A percentile compares a stretch with the other conserved stretches of the same genome.
phyloP scores from a whole-genome alignment of 495 filamentous ascomycete species.

The Platismatia glauca region DNA sequence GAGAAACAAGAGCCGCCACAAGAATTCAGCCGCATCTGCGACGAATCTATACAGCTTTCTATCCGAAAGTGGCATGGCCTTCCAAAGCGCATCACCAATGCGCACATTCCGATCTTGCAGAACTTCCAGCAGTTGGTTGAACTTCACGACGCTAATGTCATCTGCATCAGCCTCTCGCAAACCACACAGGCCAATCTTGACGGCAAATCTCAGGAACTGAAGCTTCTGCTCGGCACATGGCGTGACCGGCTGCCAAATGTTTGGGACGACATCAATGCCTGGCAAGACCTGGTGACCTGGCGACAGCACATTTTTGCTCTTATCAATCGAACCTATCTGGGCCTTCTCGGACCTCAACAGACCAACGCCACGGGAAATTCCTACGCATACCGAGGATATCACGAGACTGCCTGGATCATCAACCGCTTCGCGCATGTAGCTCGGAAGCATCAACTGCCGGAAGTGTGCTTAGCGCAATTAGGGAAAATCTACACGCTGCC shows the following conservation, averaged over 20 bases:
- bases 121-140: conserved; percentile 99
- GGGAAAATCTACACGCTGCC: conserved; percentile 97
- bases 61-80: conserved; percentile 98
- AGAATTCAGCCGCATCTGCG: conserved; percentile 82
- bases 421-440: conserved; percentile 98
- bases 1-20: conserved; percentile 69
- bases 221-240: conserved; percentile 90
- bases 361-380: conserved; percentile 75
- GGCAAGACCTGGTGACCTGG: conserved; percentile 99
- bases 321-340: conserved; percentile 89
- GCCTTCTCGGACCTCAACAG: conserved; percentile 68
- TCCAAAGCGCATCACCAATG: conserved; percentile 84
- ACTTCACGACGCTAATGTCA: conserved; percentile 93
- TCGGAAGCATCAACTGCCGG: conserved; percentile 89
- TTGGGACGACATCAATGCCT: conserved; percentile 99
- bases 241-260: conserved; percentile 91
- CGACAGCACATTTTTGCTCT: conserved; percentile 96
- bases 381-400: conserved; percentile 92
- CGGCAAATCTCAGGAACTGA: conserved; percentile 88
- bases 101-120: conserved; percentile 89
- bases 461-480: conserved; percentile 93
- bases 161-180: conserved; percentile 75
- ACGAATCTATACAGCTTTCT: conserved; percentile 92
- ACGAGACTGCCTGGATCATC: conserved; percentile 99
- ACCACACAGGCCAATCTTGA: conserved; percentile 84